Base-by-base conservation (phyloP, 2,329 filamentous ascomycete genomes). In the Sporothrix dimorphospora region DNA sequence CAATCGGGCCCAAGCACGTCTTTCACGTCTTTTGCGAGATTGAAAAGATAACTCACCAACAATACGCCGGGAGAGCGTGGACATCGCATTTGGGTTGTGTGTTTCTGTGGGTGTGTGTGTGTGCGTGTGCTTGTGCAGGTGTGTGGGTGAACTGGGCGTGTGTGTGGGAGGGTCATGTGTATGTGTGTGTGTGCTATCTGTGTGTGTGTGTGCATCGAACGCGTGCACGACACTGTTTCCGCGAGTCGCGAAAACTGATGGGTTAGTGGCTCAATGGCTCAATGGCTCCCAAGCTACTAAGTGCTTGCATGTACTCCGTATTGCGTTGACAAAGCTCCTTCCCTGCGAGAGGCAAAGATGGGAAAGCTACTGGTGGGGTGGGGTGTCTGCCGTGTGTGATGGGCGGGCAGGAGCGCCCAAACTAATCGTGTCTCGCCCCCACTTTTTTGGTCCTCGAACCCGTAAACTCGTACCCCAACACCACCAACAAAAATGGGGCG, bases 21-120 rank as follows among this genome's bases (percentile, higher is more conserved):
- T 67, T 67, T 67, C n/a, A n/a, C n/a, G n/a, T n/a, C n/a, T n/a
- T n/a, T n/a, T 16, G 21, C 24, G 63, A 49, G 63, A 67, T 67
- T 47, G 42, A 38, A 49, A 49, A 49, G 14, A 49, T n/a, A 61
- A n/a, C n/a, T n/a, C n/a, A n/a, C n/a, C 57, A 24, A 61, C 3
- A 34, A 42, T 21, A 57, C 24, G n/a, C 53, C 53, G 34, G n/a
- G 19, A 24, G 55, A 38, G 49, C 49, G 49, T 53, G 49, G 21
- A 34, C 61, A 38, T 3, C 53, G 40, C 61, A 40, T 66, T 66
- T 30, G n/a, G n/a, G n/a, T n/a, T n/a, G n/a, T n/a, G n/a, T n/a
- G n/a, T n/a, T n/a, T n/a, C n/a, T n/a, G n/a, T n/a, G n/a, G n/a
- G n/a, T n/a, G n/a, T n/a, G n/a, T n/a, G n/a, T n/a, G 40, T 45